Evolutionary conservation across 2,329 filamentous ascomycete species (phyloP).

Genomic region (Aspergillus pseudoviridinutans): DNA sequence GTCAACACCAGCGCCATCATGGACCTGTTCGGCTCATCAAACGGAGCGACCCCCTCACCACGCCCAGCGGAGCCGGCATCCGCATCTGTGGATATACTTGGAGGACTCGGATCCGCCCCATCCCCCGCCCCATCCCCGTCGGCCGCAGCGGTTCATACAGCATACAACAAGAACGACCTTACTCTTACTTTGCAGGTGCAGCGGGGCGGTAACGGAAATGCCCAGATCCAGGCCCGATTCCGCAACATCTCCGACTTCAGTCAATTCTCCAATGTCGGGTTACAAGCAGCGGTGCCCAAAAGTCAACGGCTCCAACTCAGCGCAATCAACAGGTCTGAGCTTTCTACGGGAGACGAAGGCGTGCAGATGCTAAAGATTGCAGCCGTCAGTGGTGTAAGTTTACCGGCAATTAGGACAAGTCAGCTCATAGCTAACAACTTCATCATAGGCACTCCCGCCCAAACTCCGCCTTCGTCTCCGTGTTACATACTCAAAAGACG

Average conservation of each 20-base stretch:
- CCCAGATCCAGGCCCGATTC: conserved; percentile 82
- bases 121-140: conserved; percentile 46
- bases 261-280: conserved; percentile 67
- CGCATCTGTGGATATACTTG: conserved; percentile 32
- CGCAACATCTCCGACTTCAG: conserved; percentile 67
- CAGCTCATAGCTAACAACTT: conserved; percentile 23
- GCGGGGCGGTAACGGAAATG: conserved; percentile 62
- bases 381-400: conserved; percentile 82
- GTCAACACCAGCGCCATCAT: conserved; percentile 74
- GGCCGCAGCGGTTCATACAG: conserved; percentile 56
- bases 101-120: conserved; percentile 44
- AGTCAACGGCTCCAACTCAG: conserved; percentile 90
- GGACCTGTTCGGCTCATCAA: conserved; percentile 70
- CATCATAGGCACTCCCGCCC: conserved; percentile 60
- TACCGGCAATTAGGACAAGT: background rate
- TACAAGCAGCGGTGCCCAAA: conserved; percentile 95
- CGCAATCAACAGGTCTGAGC: conserved; percentile 76
- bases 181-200: conserved; percentile 78
- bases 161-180: conserved; percentile 83
- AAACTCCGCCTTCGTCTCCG: conserved; percentile 78
- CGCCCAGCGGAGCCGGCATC: conserved; percentile 46
- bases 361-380: conserved; percentile 87
- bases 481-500: conserved; percentile 71
- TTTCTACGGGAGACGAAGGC: conserved; percentile 74
- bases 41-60: conserved; percentile 45